Percentiles rank a stretch among this genome's conserved stretches.
Conservation (phyloP, 2,329 filamentous ascomycete species). For the Epichloe sibirici region DNA sequence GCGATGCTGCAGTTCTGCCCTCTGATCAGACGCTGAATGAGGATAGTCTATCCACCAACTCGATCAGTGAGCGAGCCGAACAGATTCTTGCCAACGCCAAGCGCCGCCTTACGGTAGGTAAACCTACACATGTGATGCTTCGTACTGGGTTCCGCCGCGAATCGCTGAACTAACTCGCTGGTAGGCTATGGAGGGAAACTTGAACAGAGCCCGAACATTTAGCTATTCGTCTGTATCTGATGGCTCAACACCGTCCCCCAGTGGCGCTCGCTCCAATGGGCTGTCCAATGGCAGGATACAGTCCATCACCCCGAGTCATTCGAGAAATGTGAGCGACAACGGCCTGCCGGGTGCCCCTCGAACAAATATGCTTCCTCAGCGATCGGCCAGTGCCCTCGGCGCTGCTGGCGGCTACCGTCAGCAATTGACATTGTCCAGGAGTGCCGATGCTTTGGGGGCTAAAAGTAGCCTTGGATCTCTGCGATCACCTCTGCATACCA, state of each 20-base stretch:
- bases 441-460: constrained; percentile 27
- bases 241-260: constrained; percentile 37
- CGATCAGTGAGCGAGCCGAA: constrained; percentile 73
- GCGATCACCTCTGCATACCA: constrained; percentile 25
- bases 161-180: neutral
- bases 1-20: constrained; percentile 6
- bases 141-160: neutral
- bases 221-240: constrained; percentile 30
- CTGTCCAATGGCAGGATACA: constrained; percentile 11
- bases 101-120: constrained; percentile 67
- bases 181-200: constrained; percentile 87
- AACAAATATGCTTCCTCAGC: constrained; percentile 27
- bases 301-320: constrained; percentile 11
- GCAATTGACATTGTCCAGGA: constrained; percentile 30
- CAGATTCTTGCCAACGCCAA: constrained; percentile 90
- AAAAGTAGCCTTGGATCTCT: constrained; percentile 15
- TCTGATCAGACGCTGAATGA: constrained; percentile 22
- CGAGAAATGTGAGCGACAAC: constrained; percentile 22
- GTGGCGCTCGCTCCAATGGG: constrained; percentile 19
- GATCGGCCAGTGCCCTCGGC: constrained; percentile 53
- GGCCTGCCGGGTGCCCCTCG: constrained; percentile 17
- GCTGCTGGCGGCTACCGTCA: constrained; percentile 47
- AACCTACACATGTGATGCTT: neutral
- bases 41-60: constrained; percentile 57
- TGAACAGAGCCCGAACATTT: constrained; percentile 65